A percentile compares a stretch with the other conserved stretches of the same genome.
phyloP scores from a whole-genome alignment of 139 green algal genomes.

The Chlamydomonas sphaeroides region DNA sequence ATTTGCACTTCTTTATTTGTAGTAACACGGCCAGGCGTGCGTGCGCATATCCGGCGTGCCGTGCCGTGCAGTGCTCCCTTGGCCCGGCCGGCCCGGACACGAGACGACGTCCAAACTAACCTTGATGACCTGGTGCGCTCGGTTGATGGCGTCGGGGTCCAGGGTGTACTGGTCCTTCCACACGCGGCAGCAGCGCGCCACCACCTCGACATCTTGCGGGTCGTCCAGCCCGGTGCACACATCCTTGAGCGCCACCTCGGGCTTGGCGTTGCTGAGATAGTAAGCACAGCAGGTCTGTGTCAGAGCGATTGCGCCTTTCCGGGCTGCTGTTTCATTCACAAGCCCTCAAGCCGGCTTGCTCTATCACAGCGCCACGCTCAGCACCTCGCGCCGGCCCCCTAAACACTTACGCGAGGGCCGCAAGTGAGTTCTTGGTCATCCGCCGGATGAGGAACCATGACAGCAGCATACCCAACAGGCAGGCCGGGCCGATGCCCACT shows the following conservation, averaged over 20 bases:
- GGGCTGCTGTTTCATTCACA: too few species aligned
- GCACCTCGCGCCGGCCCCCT: neutral
- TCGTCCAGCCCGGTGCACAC: neutral
- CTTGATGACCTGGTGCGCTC: conserved; percentile 1
- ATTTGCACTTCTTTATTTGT: neutral
- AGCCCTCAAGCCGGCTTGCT: too few species aligned
- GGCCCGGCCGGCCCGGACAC: too few species aligned
- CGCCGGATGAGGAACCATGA: neutral
- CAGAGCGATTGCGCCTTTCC: too few species aligned
- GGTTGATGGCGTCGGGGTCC: neutral
- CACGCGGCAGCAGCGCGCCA: conserved; percentile 8
- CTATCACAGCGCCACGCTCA: neutral
- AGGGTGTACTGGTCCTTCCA: neutral
- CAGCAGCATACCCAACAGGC: neutral
- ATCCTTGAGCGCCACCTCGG: neutral
- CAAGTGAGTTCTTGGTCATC: neutral
- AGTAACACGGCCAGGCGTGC: neutral
- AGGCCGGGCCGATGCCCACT: conserved; percentile 1
- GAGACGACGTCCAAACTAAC: too few species aligned
- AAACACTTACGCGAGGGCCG: neutral
- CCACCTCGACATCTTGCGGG: conserved; percentile 7
- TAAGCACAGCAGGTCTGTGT: too few species aligned
- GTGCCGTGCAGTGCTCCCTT: neutral
- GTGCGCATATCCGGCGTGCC: too few species aligned
- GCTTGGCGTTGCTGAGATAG: conserved; percentile 1